Base-by-base conservation (phyloP, 129 eudicot species). In the Centella asiatica region DNA sequence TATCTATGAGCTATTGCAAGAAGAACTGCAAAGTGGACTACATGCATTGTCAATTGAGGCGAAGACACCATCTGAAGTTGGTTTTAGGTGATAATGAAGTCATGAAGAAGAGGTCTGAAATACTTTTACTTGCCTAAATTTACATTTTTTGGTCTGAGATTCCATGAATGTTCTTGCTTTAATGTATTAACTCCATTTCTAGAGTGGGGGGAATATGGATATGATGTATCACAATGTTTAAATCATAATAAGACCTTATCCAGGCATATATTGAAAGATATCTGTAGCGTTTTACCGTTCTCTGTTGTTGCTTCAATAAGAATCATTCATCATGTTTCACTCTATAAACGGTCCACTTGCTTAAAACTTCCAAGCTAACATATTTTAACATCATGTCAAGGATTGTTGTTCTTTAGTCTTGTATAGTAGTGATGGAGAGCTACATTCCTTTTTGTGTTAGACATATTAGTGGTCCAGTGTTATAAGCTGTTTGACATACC, bases 31-130 rank as follows among this genome's bases (percentile, higher is more conserved):
- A 56, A 84, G 78, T 77, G 98, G 98, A 65, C 58, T 87, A 40
- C 98, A 90, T 36, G 95, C 95, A 0, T 76, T 90, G 74, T 90
- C 94, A 1, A 90, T 87, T 22, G 88, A 55, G 61, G 95, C 98
- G 14, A 90, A 84, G 79, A 77, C 98, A 63, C 97, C 95, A 33
- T 65, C 83, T 74, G 96, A 88, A 85, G 84, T 69, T 64, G 81
- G 74, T 64, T 17, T 57, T 23, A 53, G 46, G 50, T 69, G 69
- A 45, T 32, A 8, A 1, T 31, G 18, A 31, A 20, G 18, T 56
- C 61, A 4, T 73, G 44, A 52, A 65, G n/a, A 67, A 52, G 59
- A 74, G 74, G 69, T 67, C 13, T 46, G 5, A n/a, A 56, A 36
- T 53, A 28, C 55, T 22, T 67, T 64, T 42, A 49, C 49, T 40